These are phyloP conservation scores for Gossypium sturtianum DNA, from an alignment of 345 rosid species.

Conservation along the genomic window DNA sequence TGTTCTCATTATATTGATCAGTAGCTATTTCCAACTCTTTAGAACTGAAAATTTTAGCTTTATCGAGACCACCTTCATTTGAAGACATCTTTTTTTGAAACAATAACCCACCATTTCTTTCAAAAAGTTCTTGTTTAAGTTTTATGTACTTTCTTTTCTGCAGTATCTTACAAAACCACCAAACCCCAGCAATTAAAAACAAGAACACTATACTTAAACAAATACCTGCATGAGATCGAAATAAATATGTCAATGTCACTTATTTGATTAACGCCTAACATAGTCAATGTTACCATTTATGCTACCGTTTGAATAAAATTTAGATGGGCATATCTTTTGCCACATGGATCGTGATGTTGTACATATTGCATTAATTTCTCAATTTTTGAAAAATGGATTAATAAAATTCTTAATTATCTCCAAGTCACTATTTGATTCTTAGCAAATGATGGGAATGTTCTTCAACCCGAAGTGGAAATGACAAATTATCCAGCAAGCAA, in stretches of 20 bases:
- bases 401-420: too few relatives aligned
- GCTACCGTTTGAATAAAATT: too few relatives aligned
- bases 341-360: too few relatives aligned
- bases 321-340: too few relatives aligned
- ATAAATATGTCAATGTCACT: background rate
- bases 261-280: too few relatives aligned
- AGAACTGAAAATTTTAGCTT: background rate
- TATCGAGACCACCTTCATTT: background rate
- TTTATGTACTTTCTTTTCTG: background rate
- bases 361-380: too few relatives aligned
- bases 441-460: too few relatives aligned
- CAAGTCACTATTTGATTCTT: too few relatives aligned
- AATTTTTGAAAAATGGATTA: too few relatives aligned
- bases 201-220: background rate
- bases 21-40: background rate
- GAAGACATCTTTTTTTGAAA: background rate
- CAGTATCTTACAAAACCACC: background rate
- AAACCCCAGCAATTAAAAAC: background rate
- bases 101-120: background rate
- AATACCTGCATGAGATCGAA: background rate
- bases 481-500: too few relatives aligned
- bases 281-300: too few relatives aligned
- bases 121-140: background rate
- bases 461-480: too few relatives aligned
- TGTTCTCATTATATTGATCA: background rate